Conservation (phyloP, 352 stramenopile genomes). For the Globisporangium perplexum region DNA sequence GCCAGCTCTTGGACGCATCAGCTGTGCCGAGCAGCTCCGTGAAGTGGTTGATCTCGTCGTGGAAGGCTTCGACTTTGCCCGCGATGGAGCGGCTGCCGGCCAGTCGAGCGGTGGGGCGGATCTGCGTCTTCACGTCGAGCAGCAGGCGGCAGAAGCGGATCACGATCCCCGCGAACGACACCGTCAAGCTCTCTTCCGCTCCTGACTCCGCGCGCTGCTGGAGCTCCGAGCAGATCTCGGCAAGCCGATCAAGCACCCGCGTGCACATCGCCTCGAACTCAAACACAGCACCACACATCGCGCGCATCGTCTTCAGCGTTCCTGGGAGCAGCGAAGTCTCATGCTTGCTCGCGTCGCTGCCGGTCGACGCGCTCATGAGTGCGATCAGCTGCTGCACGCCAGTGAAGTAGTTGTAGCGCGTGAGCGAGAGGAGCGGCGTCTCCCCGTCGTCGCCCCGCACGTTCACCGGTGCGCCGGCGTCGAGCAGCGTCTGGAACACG, state of each 20-base stretch:
- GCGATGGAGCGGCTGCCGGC: neutral
- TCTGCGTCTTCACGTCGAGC: constrained; percentile 1
- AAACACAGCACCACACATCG: neutral
- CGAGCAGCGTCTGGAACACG: neutral
- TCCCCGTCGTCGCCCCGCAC: neutral
- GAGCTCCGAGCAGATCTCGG: neutral
- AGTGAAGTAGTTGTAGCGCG: neutral
- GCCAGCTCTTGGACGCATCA: neutral
- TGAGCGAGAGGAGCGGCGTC: constrained; percentile 1
- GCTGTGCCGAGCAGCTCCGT: neutral
- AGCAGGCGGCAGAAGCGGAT: constrained; percentile 3
- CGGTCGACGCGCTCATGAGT: neutral
- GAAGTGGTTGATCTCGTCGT: neutral
- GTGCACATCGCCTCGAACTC: neutral
- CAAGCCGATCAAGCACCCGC: neutral
- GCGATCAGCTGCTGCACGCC: neutral
- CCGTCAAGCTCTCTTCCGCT: neutral
- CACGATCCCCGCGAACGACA: neutral
- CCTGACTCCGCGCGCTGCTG: neutral
- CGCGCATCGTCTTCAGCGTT: neutral
- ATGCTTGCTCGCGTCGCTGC: neutral
- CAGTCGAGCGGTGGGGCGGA: neutral
- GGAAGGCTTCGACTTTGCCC: neutral
- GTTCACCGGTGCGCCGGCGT: constrained; percentile 1
- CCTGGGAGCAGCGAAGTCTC: neutral